These are phyloP conservation scores for Penicillium flavigenum DNA, from an alignment of 495 filamentous ascomycete species.

Conservation along the genomic window DNA sequence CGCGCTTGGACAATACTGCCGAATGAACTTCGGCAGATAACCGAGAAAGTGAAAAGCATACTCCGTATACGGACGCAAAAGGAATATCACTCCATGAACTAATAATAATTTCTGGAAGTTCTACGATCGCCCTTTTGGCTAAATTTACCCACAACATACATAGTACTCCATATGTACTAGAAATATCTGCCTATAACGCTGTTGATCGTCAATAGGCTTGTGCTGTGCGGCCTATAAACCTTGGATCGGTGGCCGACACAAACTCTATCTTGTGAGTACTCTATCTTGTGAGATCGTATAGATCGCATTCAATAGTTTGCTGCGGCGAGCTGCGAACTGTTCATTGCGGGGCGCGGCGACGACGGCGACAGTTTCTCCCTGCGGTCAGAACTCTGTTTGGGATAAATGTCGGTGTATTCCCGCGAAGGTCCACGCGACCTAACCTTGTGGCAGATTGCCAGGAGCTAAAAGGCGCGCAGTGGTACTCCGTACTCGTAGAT, in stretches of 20 bases:
- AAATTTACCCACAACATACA: neutral
- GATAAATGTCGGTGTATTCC: constrained; percentile 4
- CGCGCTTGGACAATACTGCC: neutral
- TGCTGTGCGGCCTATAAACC: constrained; percentile 17
- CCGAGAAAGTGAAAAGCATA: neutral
- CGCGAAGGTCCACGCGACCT: neutral
- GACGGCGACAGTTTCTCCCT: neutral
- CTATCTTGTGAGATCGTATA: constrained; percentile 13
- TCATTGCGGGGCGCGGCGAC: neutral
- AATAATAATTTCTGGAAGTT: neutral
- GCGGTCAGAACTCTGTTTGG: neutral
- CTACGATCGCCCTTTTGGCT: neutral
- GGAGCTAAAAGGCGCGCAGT: constrained; percentile 1
- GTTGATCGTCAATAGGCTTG: constrained; percentile 8
- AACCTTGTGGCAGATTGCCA: constrained; percentile 11
- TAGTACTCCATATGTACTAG: neutral
- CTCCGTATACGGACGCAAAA: neutral
- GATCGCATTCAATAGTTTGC: constrained; percentile 1
- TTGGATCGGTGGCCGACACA: constrained; percentile 15
- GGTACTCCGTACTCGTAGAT: constrained; percentile 14
- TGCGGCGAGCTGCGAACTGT: neutral
- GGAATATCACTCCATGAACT: neutral
- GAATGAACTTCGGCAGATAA: neutral
- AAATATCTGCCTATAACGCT: neutral
- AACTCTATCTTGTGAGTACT: constrained; percentile 22